Evolutionary conservation across 345 rosid genomes (phyloP), one percentile per base, ranked within the genome.

Genomic region (Psidium friedrichsthalianum): DNA sequence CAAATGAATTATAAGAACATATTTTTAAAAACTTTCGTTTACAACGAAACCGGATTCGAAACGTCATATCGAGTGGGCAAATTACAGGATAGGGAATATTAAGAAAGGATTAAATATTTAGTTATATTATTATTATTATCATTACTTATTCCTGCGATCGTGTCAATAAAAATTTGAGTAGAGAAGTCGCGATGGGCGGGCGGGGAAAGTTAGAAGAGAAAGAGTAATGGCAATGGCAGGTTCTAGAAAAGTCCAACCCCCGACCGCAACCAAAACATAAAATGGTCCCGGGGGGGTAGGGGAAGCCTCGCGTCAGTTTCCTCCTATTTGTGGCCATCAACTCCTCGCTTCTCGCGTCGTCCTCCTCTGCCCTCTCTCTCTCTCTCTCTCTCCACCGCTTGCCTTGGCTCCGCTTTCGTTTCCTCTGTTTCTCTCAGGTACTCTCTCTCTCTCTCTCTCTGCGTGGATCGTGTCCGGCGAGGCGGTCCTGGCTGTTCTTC

Each of bases 1-100:
- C 5, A 25, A 58, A n/a, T 1, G 4, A 58, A 25, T 58, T 58
- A 12, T n/a, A 0, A 1, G 1, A 1, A 27, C n/a, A 13, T n/a
- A 2, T 6, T n/a, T 59, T 59, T 59, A n/a, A 59, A 27, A 27
- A n/a, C 8, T 12, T 59, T 27, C 20, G 6, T 13, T 59, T 59
- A 10, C 18, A 15, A 52, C 6, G 18, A 15, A 52, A 52, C 12
- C 0, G 0, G 16, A 27, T 9, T 18, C 40, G 13, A 59, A n/a
- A n/a, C 27, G 27, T n/a, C n/a, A n/a, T 4, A 1, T 59, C 16
- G 24, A 12, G 36, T 0, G 4, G 4, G 9, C 69, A 59, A 27
- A 27, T 13, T 59, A 27, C 74, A 27, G 27, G 20, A 27, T 18
- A 3, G 74, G 74, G 32, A 6, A 59, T 3, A 61, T 29, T 61